Conservation (phyloP, 176 grass and related monocot species). For the Puya raimondii region DNA sequence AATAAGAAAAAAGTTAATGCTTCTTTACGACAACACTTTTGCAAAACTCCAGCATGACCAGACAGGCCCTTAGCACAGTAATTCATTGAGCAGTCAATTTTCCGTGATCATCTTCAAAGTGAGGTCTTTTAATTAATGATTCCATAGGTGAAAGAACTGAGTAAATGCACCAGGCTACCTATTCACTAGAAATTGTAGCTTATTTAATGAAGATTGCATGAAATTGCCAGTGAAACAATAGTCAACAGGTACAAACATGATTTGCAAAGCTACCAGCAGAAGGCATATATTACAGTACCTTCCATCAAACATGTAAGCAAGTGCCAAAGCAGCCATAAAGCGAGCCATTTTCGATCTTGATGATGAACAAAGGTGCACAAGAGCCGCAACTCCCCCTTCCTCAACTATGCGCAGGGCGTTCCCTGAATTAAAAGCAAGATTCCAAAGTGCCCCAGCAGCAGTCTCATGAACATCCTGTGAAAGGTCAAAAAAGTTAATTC, state of each 20-base stretch:
- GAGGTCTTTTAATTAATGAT: too few relatives aligned
- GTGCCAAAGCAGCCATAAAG: slow-evolving; percentile 97
- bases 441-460: slow-evolving; percentile 98
- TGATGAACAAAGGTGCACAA: slow-evolving; percentile 85
- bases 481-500: slow-evolving; percentile 9
- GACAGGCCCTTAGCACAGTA: too few relatives aligned
- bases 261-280: neutral
- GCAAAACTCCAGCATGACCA: neutral
- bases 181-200: neutral
- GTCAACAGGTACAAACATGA: neutral
- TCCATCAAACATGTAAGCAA: slow-evolving; percentile 99
- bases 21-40: neutral
- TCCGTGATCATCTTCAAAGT: too few relatives aligned
- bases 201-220: neutral
- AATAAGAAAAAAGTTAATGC: too few relatives aligned
- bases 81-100: too few relatives aligned
- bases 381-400: slow-evolving; percentile 89
- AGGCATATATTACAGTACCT: slow-evolving; percentile 33
- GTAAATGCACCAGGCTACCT: too few relatives aligned
- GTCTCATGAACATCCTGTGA: slow-evolving; percentile 98
- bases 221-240: neutral
- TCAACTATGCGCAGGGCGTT: slow-evolving; percentile 92
- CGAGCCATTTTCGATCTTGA: slow-evolving; percentile 96
- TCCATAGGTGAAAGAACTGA: too few relatives aligned
- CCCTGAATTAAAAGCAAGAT: slow-evolving; percentile 92